These are phyloP conservation scores for Apiosordaria backusii DNA, from an alignment of 495 filamentous ascomycete genomes.

Conservation along the genomic window DNA sequence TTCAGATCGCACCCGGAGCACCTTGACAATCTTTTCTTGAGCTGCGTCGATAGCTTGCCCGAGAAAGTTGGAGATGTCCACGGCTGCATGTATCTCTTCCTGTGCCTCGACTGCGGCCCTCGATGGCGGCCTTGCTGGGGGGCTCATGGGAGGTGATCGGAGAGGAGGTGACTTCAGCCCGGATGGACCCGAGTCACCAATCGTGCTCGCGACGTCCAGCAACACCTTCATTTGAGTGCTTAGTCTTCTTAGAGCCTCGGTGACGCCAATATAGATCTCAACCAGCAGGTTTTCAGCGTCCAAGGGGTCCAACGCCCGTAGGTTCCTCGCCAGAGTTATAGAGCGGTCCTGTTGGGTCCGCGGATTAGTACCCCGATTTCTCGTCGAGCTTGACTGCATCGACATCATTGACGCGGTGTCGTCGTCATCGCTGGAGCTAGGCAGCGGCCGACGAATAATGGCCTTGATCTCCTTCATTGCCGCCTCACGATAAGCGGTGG, in stretches of 20 bases:
- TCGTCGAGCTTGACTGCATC: conserved; percentile 80
- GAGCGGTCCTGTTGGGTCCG: conserved; percentile 85
- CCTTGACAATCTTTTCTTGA: conserved; percentile 86
- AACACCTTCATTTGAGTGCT: conserved; percentile 91
- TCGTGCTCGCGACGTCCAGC: conserved; percentile 86
- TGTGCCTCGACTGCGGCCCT: conserved; percentile 48
- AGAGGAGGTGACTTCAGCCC: conserved; percentile 46
- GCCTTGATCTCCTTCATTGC: conserved; percentile 82
- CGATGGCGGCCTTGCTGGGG: conserved; percentile 33
- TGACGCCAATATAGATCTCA: conserved; percentile 78
- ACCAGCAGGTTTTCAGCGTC: conserved; percentile 84
- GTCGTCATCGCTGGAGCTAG: conserved; percentile 90
- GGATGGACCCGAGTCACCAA: conserved; percentile 40
- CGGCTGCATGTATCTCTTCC: conserved; percentile 75
- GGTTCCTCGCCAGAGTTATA: conserved; percentile 81
- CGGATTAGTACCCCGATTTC: conserved; percentile 59
- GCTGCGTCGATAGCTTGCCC: conserved; percentile 91
- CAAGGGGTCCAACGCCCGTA: conserved; percentile 75
- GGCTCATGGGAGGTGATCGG: conserved; percentile 50
- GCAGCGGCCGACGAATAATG: conserved; percentile 79
- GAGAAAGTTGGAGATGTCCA: conserved; percentile 92
- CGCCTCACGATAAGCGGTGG: conserved; percentile 81
- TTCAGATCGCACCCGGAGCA: conserved; percentile 87
- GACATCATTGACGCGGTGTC: conserved; percentile 57
- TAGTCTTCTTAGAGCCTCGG: conserved; percentile 79